Percentiles rank a stretch among this genome's conserved stretches.
Evolutionary conservation across 257 asterid genomes (phyloP).

Genomic region (Orobanche coerulescens): DNA sequence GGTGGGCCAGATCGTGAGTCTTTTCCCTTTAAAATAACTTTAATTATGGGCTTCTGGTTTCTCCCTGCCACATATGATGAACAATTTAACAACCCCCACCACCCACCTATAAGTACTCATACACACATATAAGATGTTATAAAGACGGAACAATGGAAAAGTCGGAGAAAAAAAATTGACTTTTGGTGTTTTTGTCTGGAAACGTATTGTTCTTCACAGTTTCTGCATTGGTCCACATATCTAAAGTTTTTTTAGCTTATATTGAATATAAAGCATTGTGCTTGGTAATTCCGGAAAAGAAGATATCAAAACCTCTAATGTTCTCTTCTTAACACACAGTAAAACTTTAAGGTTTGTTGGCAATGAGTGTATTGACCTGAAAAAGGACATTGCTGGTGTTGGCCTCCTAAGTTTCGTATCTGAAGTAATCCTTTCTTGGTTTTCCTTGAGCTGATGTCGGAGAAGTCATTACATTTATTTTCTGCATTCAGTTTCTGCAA

Average conservation of each 20-base stretch:
- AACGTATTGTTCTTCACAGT: neutral
- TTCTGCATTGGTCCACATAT: neutral
- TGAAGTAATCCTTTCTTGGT: slow-evolving; percentile 16
- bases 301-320: neutral
- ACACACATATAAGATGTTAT: neutral
- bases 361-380: neutral
- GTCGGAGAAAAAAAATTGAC: neutral
- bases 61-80: neutral
- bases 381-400: neutral
- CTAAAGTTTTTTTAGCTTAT: slow-evolving; percentile 2
- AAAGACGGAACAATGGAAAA: neutral
- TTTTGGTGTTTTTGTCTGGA: neutral
- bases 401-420: slow-evolving; percentile 2
- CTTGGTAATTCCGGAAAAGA: neutral
- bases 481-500: slow-evolving; percentile 3
- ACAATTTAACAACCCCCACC: too few species aligned
- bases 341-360: neutral
- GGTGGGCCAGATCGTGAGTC: slow-evolving; percentile 98
- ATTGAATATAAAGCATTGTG: neutral
- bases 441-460: neutral
- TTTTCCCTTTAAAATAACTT: slow-evolving; percentile 16
- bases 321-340: neutral
- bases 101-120: too few species aligned
- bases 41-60: neutral
- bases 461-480: neutral